Evolutionary conservation across 768 basidiomycete genomes (phyloP).

Genomic region (Leccinum subgranulosum): DNA sequence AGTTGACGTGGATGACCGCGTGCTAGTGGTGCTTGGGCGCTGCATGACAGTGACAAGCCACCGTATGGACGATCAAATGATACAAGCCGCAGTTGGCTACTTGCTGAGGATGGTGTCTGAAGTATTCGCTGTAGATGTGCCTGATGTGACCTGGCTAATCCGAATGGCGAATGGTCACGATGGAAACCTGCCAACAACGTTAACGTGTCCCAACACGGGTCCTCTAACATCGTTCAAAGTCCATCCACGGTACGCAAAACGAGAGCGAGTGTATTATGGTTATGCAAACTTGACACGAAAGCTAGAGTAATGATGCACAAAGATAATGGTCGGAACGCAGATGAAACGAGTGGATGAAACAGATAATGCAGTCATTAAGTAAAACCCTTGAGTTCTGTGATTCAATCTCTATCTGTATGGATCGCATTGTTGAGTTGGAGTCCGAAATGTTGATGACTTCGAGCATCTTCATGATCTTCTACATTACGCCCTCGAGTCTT

Average conservation of each 20-base stretch:
- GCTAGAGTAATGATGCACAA: neutral
- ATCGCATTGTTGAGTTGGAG: neutral
- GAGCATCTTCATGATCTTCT: neutral
- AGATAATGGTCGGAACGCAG: neutral
- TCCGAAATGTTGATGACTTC: neutral
- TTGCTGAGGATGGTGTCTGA: neutral
- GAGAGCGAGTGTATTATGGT: slow-evolving; percentile 2
- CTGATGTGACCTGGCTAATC: neutral
- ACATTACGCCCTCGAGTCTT: slow-evolving; percentile 25
- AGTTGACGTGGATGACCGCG: slow-evolving; percentile 23
- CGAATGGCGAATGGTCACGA: slow-evolving; percentile 10
- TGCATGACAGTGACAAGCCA: slow-evolving; percentile 19
- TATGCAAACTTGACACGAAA: slow-evolving; percentile 6
- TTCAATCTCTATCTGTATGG: neutral
- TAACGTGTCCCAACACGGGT: neutral
- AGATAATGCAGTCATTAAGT: neutral
- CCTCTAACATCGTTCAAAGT: neutral
- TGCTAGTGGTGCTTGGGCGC: slow-evolving; percentile 29
- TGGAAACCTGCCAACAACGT: slow-evolving; percentile 10
- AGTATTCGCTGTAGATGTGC: neutral
- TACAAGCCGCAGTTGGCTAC: neutral
- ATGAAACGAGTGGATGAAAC: neutral
- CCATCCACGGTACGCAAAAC: neutral
- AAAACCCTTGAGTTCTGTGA: neutral
- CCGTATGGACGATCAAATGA: neutral